phyloP scores from a whole-genome alignment of 805 yeast species.

The Sungouiozyma intestinalis region DNA sequence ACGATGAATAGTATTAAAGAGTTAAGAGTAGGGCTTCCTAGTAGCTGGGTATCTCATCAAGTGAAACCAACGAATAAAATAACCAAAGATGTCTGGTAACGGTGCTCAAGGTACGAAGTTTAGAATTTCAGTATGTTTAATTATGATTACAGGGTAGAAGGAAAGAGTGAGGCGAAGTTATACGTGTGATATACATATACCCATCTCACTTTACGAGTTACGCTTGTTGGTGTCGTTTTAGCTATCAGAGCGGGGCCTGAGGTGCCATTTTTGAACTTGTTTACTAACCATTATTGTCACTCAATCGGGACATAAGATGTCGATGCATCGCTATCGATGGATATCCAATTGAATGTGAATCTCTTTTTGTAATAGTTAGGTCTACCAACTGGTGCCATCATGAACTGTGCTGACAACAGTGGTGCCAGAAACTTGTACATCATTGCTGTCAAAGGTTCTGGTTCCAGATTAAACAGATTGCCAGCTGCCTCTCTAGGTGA shows the following conservation, averaged over 20 bases:
- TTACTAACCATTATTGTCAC: too few relatives aligned
- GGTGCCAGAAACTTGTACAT: constrained; percentile 99
- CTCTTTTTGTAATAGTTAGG: constrained; percentile 57
- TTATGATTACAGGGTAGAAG: background rate
- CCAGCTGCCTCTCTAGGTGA: constrained; percentile 99
- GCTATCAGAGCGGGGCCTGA: too few relatives aligned
- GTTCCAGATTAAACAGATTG: constrained; percentile 99
- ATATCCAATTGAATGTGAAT: too few relatives aligned
- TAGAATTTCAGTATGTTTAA: constrained; percentile 89
- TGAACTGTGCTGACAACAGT: constrained; percentile 99
- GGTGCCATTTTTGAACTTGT: too few relatives aligned
- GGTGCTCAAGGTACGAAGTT: constrained; percentile 99
- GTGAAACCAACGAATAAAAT: constrained; percentile 6
- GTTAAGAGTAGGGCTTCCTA: background rate
- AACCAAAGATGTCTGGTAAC: constrained; percentile 64
- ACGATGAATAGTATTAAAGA: background rate
- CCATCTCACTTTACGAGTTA: too few relatives aligned
- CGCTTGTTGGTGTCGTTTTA: too few relatives aligned
- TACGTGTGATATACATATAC: too few relatives aligned
- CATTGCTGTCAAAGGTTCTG: constrained; percentile 96
- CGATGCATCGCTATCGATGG: too few relatives aligned
- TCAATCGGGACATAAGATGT: too few relatives aligned
- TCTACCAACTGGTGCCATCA: constrained; percentile 98
- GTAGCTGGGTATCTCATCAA: constrained; percentile 5
- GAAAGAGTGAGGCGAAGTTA: too few relatives aligned